A percentile compares a stretch with the other conserved stretches of the same genome.
Evolutionary conservation across 257 asterid species (phyloP).

Genomic region (Apocynum venetum): DNA sequence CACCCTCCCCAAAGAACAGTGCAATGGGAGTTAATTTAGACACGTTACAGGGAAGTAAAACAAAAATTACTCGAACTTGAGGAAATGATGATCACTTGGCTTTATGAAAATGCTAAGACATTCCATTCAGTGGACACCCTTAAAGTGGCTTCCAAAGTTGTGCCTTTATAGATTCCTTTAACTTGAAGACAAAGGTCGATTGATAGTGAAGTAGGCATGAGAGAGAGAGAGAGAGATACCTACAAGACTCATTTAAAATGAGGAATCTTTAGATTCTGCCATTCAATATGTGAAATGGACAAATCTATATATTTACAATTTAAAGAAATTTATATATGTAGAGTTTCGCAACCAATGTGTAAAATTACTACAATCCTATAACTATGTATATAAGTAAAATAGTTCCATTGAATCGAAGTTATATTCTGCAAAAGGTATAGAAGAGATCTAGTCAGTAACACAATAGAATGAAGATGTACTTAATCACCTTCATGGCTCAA

Average conservation of each 20-base stretch:
- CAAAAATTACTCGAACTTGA: neutral
- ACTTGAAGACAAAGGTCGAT: neutral
- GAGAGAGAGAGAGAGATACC: neutral
- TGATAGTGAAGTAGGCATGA: neutral
- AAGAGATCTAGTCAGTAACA: conserved; percentile 16
- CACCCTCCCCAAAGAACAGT: neutral
- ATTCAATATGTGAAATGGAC: neutral
- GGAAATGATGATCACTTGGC: neutral
- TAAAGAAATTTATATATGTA: conserved; percentile 12
- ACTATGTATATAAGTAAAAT: conserved; percentile 14
- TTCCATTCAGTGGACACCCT: neutral
- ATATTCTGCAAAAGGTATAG: conserved; percentile 36
- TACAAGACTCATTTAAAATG: neutral
- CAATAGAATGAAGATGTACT: neutral
- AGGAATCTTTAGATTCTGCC: neutral
- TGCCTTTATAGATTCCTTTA: neutral
- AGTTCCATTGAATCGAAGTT: neutral
- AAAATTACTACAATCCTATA: conserved; percentile 24
- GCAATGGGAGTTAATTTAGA: neutral
- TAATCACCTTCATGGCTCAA: conserved; percentile 9
- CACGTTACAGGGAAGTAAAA: neutral
- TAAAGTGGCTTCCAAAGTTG: neutral
- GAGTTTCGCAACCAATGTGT: neutral
- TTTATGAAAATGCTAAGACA: neutral
- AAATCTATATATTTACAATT: conserved; percentile 11